Conservation (phyloP, 306 rosid genomes). For the Glycine soja region DNA sequence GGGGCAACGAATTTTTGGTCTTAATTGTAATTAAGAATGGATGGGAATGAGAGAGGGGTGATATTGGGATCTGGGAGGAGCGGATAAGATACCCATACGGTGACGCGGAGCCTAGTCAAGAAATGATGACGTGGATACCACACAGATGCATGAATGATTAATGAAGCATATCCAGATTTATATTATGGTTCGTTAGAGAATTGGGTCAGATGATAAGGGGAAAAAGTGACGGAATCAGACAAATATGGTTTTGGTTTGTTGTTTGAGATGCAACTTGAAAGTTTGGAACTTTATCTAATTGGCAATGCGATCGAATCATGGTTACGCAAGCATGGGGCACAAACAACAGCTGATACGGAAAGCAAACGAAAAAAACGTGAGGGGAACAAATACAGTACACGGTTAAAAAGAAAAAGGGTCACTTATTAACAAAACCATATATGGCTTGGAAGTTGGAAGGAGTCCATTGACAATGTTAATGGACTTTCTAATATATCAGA, state of each 20-base stretch:
- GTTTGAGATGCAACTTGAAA: not conserved
- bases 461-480: too few species aligned
- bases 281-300: not conserved
- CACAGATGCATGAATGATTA: not conserved
- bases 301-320: too few species aligned
- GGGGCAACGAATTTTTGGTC: not conserved
- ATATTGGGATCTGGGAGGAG: slow-evolving; percentile 46
- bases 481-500: too few species aligned
- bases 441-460: too few species aligned
- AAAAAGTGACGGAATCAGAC: not conserved
- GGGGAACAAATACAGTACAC: not conserved
- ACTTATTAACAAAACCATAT: too few species aligned
- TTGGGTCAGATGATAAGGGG: too few species aligned
- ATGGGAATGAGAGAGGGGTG: not conserved
- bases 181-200: too few species aligned
- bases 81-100: slow-evolving; percentile 50
- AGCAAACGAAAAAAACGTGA: not conserved
- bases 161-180: too few species aligned
- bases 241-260: not conserved
- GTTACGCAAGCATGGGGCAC: not conserved
- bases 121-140: slow-evolving; percentile 24
- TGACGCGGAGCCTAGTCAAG: slow-evolving; percentile 41
- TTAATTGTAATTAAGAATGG: not conserved
- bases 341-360: too few species aligned
- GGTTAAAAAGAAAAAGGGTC: not conserved